phyloP scores from a whole-genome alignment of 306 rosid genomes.

The Spatholobus suberectus region DNA sequence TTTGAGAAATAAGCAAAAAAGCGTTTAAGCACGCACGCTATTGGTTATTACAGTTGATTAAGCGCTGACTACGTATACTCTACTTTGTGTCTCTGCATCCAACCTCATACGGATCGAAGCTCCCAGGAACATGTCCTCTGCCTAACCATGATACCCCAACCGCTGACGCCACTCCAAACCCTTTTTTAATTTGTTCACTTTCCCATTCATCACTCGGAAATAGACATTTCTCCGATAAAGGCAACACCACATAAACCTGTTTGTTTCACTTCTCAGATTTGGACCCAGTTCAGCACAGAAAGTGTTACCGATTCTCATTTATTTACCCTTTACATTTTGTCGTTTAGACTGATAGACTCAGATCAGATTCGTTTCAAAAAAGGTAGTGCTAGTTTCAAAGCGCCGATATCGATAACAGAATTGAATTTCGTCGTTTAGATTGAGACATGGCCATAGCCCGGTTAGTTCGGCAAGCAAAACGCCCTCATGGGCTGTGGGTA shows the following conservation, averaged over 20 bases:
- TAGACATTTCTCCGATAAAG: conserved; percentile 20
- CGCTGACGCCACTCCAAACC: conserved; percentile 1
- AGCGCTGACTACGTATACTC: conserved; percentile 13
- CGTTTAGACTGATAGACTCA: not conserved
- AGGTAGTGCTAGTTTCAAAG: conserved; percentile 16
- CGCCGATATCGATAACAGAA: conserved; percentile 4
- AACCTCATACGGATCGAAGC: not conserved
- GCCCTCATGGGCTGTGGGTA: conserved; percentile 73
- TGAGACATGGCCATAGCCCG: conserved; percentile 74
- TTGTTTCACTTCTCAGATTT: conserved; percentile 16
- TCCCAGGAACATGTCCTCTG: conserved; percentile 9
- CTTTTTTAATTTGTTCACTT: not conserved
- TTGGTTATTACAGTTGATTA: not conserved
- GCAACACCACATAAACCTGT: not conserved
- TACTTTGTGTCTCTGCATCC: not conserved
- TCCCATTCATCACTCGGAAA: conserved; percentile 6
- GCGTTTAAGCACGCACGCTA: no score
- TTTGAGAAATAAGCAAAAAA: no score
- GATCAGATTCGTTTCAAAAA: conserved; percentile 13
- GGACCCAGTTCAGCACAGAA: not conserved
- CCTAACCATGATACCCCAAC: not conserved
- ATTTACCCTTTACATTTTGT: not conserved
- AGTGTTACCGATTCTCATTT: not conserved
- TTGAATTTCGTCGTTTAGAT: not conserved
- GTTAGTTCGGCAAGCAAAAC: conserved; percentile 76